A percentile compares a stretch with the other conserved stretches of the same genome.
Conservation (phyloP, 2,329 filamentous ascomycete genomes). For the Aureobasidium subglaciale region DNA sequence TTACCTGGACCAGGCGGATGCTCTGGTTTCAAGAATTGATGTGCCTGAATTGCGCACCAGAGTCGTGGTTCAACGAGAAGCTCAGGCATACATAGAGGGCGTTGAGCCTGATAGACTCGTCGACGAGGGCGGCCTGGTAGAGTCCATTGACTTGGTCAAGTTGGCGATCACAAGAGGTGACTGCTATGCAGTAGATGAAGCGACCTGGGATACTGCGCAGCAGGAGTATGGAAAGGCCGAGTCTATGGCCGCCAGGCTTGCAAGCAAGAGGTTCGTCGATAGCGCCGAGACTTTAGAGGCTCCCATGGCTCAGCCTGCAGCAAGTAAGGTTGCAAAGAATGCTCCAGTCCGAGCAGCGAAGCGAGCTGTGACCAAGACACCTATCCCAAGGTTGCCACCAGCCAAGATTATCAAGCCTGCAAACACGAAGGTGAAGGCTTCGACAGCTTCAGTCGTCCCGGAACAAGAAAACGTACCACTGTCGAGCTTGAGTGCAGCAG, state of each 20-base stretch:
- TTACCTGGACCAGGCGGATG: constrained; percentile 76
- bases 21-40: constrained; percentile 51
- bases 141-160: not conserved
- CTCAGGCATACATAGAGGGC: constrained; percentile 3
- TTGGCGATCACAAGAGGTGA: not conserved
- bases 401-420: not conserved
- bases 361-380: not conserved
- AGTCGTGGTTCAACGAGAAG: not conserved
- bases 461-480: not conserved
- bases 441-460: not conserved
- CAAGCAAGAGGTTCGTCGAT: not conserved
- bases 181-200: not conserved
- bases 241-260: not conserved
- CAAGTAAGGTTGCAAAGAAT: not conserved
- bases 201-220: not conserved
- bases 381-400: not conserved
- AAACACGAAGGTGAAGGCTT: not conserved
- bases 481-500: constrained; percentile 2
- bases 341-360: not conserved
- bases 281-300: not conserved
- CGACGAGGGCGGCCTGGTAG: not conserved
- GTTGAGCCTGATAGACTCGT: not conserved
- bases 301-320: not conserved
- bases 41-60: not conserved
- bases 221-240: constrained; percentile 10